phyloP scores from a whole-genome alignment of 2,329 filamentous ascomycete species.

The Cryoendolithus antarcticus region DNA sequence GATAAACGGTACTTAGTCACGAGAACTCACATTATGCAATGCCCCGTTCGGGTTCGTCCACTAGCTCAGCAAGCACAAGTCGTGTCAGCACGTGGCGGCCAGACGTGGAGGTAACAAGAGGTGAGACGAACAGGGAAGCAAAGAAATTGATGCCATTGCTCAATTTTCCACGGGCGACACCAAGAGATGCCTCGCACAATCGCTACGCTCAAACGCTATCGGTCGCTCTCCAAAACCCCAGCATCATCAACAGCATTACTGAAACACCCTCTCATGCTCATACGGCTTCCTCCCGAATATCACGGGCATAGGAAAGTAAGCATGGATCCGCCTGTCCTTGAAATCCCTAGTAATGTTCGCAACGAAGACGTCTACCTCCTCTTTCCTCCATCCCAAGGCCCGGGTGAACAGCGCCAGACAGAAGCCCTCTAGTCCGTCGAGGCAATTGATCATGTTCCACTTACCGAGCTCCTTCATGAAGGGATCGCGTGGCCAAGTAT shows the following conservation, averaged over 20 bases:
- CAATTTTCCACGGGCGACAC: too few relatives aligned
- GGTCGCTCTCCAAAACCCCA: background rate
- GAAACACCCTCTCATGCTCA: conserved; percentile 4
- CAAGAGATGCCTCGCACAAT: too few relatives aligned
- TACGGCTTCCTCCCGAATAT: conserved; percentile 21
- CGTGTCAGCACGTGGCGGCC: too few relatives aligned
- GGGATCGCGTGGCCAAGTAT: conserved; percentile 35
- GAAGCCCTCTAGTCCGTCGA: conserved; percentile 31
- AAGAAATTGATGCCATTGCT: too few relatives aligned
- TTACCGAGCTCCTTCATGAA: conserved; percentile 39
- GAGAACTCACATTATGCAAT: too few relatives aligned
- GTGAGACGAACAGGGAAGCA: too few relatives aligned
- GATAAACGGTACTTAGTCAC: too few relatives aligned
- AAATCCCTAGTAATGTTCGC: conserved; percentile 23
- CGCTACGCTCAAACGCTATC: too few relatives aligned
- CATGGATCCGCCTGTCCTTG: conserved; percentile 23
- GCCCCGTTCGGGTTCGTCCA: too few relatives aligned
- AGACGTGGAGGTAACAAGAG: too few relatives aligned
- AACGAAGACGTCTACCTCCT: conserved; percentile 33
- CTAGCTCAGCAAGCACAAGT: too few relatives aligned
- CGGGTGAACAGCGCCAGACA: conserved; percentile 30
- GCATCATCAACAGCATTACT: background rate
- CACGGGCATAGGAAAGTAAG: conserved; percentile 28
- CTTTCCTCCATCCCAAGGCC: conserved; percentile 29
- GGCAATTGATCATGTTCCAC: conserved; percentile 31